Evolutionary conservation across 352 stramenopile species (phyloP), one percentile per base, ranked within the genome.

Genomic region (Peronospora belbahrii): DNA sequence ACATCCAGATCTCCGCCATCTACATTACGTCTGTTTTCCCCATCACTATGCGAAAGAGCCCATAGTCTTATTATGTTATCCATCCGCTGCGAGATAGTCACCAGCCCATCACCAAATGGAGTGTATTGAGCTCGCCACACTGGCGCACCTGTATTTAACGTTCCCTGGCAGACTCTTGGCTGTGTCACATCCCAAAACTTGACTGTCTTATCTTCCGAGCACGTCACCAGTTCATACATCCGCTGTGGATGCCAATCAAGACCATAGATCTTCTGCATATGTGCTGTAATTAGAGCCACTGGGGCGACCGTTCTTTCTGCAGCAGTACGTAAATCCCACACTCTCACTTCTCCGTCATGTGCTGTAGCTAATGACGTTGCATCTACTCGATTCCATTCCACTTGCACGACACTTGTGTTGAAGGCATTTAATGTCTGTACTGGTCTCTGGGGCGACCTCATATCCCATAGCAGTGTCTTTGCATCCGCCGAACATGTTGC

Each of bases 221-320:
- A 91, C 43, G 82, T 93, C n/a, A 91, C 59, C 19, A 93, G 59
- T 43, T 93, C 78, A 22, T 90, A 69, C 64, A 72, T 65, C 9
- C 73, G 73, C 53, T 72, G 67, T 8, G 79, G 80, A 51, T 89
- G 79, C 82, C 82, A 93, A 50, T 90, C 79, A 4, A 93, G 52
- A 2, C 70, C 75, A 42, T 84, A 80, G 59, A 93, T 88, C 51
- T 84, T 85, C 33, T 93, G 81, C 74, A 88, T 85, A 47, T 89
- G 81, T 14, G 78, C 81, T 0, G 74, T 85, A 50, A 93, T 86
- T 20, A 74, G 52, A 28, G 67, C 72, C 9, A 63, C 70, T 0
- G 79, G 74, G 4, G 62, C 60, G 7, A 66, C 56, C 15, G 71
- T 70, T 48, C 74, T 65, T 46, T 71, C 72, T 46, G 59, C 59